A percentile compares a stretch with the other conserved stretches of the same genome.
Evolutionary conservation across 2,329 filamentous ascomycete genomes (phyloP).

Genomic region (Colletotrichum trifolii): DNA sequence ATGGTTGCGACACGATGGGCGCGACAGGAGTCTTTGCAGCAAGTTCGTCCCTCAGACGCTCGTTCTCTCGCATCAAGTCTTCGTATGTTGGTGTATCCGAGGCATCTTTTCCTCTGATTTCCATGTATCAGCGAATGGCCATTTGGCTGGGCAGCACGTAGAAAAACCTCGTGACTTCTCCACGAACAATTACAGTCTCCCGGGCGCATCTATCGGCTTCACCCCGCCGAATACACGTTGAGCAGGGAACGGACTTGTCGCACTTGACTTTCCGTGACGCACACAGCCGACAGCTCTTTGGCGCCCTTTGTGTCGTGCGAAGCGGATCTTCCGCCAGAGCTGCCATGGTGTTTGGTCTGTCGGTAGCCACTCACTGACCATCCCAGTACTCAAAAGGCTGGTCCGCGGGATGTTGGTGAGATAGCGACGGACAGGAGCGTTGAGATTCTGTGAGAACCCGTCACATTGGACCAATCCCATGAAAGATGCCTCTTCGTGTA

Average conservation of each 20-base stretch:
- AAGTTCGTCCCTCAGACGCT: slow-evolving; percentile 4
- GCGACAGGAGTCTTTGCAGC: not conserved
- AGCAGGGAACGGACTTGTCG: slow-evolving; percentile 41
- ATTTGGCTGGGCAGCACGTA: not conserved
- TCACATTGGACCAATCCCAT: too few relatives aligned
- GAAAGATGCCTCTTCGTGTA: too few relatives aligned
- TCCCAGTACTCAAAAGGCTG: too few relatives aligned
- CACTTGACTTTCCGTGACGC: slow-evolving; percentile 41
- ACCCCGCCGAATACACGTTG: slow-evolving; percentile 40
- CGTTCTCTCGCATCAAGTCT: slow-evolving; percentile 15
- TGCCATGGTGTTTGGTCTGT: not conserved
- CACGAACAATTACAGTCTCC: slow-evolving; percentile 29
- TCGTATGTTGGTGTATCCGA: not conserved
- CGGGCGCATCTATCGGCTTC: slow-evolving; percentile 24
- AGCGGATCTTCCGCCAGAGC: slow-evolving; percentile 2
- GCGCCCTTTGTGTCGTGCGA: slow-evolving; percentile 40
- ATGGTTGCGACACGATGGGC: not conserved
- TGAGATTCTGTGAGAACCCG: too few relatives aligned
- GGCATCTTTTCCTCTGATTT: not conserved
- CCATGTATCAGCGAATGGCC: not conserved
- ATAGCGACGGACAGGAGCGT: too few relatives aligned
- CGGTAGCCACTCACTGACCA: too few relatives aligned
- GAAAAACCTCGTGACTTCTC: slow-evolving; percentile 22
- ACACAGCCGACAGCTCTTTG: slow-evolving; percentile 40
- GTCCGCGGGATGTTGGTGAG: too few relatives aligned